A percentile compares a stretch with the other conserved stretches of the same genome.
Evolutionary conservation across 352 stramenopile species (phyloP).

Genomic region (Phytophthora pseudosyringae): DNA sequence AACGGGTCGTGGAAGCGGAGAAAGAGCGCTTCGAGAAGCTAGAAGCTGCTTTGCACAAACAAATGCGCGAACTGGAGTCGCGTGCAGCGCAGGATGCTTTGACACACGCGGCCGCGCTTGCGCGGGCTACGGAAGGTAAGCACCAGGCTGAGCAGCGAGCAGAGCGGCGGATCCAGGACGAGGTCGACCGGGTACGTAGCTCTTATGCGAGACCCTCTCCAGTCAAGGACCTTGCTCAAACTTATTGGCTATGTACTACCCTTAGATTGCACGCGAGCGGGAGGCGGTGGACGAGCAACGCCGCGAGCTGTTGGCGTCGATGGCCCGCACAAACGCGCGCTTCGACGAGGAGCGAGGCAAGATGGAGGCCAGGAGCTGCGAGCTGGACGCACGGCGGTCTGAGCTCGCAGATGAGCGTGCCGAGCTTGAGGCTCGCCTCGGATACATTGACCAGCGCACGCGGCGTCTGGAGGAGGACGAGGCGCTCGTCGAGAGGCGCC

Average conservation of each 20-base stretch:
- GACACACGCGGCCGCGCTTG: slow-evolving; percentile 48
- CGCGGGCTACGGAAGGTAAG: slow-evolving; percentile 39
- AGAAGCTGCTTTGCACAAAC: slow-evolving; percentile 53
- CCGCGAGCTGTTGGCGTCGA: slow-evolving; percentile 61
- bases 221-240: slow-evolving; percentile 5
- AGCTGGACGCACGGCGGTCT: slow-evolving; percentile 62
- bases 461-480: slow-evolving; percentile 58
- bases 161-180: slow-evolving; percentile 66
- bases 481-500: slow-evolving; percentile 48
- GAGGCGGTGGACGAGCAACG: slow-evolving; percentile 79
- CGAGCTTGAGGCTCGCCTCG: slow-evolving; percentile 51
- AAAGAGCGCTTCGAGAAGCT: slow-evolving; percentile 73
- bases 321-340: slow-evolving; percentile 55
- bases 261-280: slow-evolving; percentile 66
- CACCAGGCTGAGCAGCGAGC: slow-evolving; percentile 59
- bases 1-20: slow-evolving; percentile 59
- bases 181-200: slow-evolving; percentile 52
- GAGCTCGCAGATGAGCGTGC: slow-evolving; percentile 68
- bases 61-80: slow-evolving; percentile 63
- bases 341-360: slow-evolving; percentile 78
- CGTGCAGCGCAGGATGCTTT: slow-evolving; percentile 49
- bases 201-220: background rate
- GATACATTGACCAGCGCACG: slow-evolving; percentile 61
- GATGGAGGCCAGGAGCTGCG: slow-evolving; percentile 58
- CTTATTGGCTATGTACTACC: background rate